Percentiles rank a stretch among this genome's conserved stretches.
Conservation (phyloP, 352 stramenopile genomes). For the Thraustochytrium sp. region DNA sequence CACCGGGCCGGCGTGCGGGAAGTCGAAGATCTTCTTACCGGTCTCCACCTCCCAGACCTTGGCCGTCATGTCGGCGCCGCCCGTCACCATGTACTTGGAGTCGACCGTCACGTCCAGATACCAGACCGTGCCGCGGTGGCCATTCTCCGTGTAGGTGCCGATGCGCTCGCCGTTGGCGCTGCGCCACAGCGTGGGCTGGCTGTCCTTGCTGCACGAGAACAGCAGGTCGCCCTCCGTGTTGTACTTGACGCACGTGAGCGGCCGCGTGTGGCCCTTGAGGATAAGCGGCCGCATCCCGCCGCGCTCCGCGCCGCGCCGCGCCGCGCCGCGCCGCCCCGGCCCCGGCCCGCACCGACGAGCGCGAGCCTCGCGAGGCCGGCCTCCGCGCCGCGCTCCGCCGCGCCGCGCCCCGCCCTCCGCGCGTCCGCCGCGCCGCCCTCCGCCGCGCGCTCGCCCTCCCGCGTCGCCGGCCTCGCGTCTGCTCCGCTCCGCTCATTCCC, state of each 20-base stretch:
- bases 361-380: too few relatives aligned
- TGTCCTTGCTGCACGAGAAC: conserved; percentile 69
- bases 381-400: too few relatives aligned
- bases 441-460: too few relatives aligned
- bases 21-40: conserved; percentile 74
- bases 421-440: too few relatives aligned
- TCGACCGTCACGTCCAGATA: conserved; percentile 81
- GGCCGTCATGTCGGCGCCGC: conserved; percentile 83
- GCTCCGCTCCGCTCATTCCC: too few relatives aligned
- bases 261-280: conserved; percentile 96
- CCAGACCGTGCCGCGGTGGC: conserved; percentile 93
- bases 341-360: too few relatives aligned
- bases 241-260: conserved; percentile 96
- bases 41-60: conserved; percentile 84
- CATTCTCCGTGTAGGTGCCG: conserved; percentile 82
- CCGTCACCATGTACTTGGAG: conserved; percentile 87
- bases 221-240: conserved; percentile 97
- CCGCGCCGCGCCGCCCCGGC: too few relatives aligned
- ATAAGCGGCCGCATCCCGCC: conserved; percentile 73
- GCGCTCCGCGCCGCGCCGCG: too few relatives aligned
- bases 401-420: too few relatives aligned
- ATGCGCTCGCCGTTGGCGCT: conserved; percentile 89
- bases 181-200: conserved; percentile 93
- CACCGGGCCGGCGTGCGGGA: conserved; percentile 68
- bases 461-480: too few relatives aligned